phyloP scores from a whole-genome alignment of 352 stramenopile genomes.

The Aphanomyces invadans region DNA sequence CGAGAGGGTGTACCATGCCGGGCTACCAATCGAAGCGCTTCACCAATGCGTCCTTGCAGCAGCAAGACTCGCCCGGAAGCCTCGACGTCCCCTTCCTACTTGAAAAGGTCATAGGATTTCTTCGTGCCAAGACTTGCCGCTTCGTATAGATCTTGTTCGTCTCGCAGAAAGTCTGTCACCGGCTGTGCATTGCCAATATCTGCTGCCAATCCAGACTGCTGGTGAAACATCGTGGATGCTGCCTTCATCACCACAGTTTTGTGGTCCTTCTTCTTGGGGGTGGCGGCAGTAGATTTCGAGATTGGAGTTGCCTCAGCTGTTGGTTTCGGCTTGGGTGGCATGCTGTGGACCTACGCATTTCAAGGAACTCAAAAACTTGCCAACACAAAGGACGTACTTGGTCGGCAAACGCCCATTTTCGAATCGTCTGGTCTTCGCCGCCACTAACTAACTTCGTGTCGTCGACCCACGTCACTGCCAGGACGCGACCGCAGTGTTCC shows the following conservation, averaged over 20 bases:
- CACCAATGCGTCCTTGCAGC: slow-evolving; percentile 43
- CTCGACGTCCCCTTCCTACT: slow-evolving; percentile 45
- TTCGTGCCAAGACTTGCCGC: too few relatives aligned
- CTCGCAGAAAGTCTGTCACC: not conserved
- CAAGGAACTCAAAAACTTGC: slow-evolving; percentile 13
- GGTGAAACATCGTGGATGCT: not conserved
- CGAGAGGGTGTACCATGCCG: slow-evolving; percentile 29
- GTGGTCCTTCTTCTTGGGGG: slow-evolving; percentile 25
- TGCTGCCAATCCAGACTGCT: too few relatives aligned
- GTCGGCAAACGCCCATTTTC: slow-evolving; percentile 45
- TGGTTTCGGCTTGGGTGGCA: slow-evolving; percentile 1
- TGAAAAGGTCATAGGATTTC: too few relatives aligned
- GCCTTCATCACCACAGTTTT: too few relatives aligned
- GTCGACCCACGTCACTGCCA: slow-evolving; percentile 50
- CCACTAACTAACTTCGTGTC: slow-evolving; percentile 40
- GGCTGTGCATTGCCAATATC: not conserved
- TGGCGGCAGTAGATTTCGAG: too few relatives aligned
- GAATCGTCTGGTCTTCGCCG: slow-evolving; percentile 61
- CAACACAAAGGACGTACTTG: slow-evolving; percentile 29
- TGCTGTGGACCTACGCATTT: not conserved
- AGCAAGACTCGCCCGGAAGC: slow-evolving; percentile 39
- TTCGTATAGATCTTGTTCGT: not conserved
- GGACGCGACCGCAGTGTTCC: slow-evolving; percentile 43
- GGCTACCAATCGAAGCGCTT: slow-evolving; percentile 50
- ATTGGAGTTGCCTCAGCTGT: not conserved